These are phyloP conservation scores for Scutellaria galericulata DNA, from an alignment of 257 asterid species.

Conservation along the genomic window DNA sequence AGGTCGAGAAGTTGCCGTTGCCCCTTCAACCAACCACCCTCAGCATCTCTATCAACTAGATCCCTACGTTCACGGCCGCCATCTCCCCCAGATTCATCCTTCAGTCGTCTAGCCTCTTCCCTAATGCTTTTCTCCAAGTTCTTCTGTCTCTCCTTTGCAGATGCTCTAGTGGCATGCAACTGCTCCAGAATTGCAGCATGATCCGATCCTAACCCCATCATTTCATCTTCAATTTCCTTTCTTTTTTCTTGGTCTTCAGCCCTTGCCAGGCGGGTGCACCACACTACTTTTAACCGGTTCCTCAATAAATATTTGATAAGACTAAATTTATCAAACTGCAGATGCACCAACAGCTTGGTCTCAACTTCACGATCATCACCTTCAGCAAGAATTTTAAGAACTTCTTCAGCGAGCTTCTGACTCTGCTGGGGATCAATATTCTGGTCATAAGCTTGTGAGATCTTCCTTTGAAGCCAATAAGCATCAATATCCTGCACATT, in stretches of 20 bases:
- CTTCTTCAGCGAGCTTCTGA: conserved; percentile 65
- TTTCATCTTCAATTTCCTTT: conserved; percentile 62
- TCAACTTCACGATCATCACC: conserved; percentile 64
- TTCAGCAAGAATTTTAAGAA: conserved; percentile 66
- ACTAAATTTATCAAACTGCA: conserved; percentile 57
- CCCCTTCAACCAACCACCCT: conserved; percentile 66
- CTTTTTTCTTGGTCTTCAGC: conserved; percentile 66
- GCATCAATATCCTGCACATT: conserved; percentile 72
- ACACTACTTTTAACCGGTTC: conserved; percentile 61
- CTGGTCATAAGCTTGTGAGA: conserved; percentile 66
- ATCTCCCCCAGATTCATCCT: conserved; percentile 55
- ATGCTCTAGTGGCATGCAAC: conserved; percentile 66
- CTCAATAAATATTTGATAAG: conserved; percentile 53
- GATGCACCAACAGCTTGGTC: conserved; percentile 56
- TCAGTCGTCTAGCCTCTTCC: conserved; percentile 64
- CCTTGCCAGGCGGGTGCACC: conserved; percentile 66
- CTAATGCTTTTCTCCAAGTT: conserved; percentile 62
- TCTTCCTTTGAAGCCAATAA: conserved; percentile 72
- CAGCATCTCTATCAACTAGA: conserved; percentile 56
- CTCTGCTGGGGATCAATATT: conserved; percentile 65
- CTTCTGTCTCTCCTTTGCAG: conserved; percentile 68
- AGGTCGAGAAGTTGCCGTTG: conserved; percentile 63
- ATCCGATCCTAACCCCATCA: conserved; percentile 51
- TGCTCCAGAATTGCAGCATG: conserved; percentile 63
- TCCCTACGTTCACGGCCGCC: conserved; percentile 48